Percentiles rank a stretch among this genome's conserved stretches.
Evolutionary conservation across 1,284 basidiomycete genomes (phyloP).

Genomic region (Microbotryomycetes sp.): DNA sequence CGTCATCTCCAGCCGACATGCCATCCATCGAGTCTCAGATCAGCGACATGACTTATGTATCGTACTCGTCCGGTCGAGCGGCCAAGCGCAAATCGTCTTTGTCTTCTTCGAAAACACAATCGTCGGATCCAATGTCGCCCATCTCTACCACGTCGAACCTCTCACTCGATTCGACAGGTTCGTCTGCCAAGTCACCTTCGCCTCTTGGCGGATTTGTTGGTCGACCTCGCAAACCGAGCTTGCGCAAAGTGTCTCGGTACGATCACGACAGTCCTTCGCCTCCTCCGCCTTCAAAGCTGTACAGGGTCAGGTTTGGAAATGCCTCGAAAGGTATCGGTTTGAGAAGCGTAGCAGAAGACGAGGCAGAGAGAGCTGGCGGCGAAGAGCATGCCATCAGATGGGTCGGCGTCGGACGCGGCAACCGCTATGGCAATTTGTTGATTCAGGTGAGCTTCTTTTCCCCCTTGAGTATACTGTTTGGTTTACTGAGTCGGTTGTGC

Average conservation of each 20-base stretch:
- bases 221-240: neutral
- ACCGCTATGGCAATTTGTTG: conserved; percentile 5
- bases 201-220: too few relatives aligned
- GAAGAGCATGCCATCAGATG: conserved; percentile 9
- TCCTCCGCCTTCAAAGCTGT: neutral
- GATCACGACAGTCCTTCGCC: neutral
- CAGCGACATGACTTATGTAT: conserved; percentile 13
- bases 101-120: neutral
- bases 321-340: conserved; percentile 18
- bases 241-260: neutral
- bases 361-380: conserved; percentile 10
- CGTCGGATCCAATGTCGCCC: neutral
- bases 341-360: conserved; percentile 14
- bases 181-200: neutral
- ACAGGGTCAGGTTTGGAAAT: conserved; percentile 21
- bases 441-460: neutral
- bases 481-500: neutral
- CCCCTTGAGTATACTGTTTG: too few relatives aligned
- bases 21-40: conserved; percentile 10
- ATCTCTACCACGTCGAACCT: neutral
- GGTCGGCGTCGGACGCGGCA: conserved; percentile 13
- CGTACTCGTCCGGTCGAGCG: neutral
- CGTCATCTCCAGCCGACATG: neutral
- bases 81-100: neutral
- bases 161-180: neutral